These are phyloP conservation scores for Ceratocystis diversiconidia DNA, from an alignment of 2,329 filamentous ascomycete species.

Conservation along the genomic window DNA sequence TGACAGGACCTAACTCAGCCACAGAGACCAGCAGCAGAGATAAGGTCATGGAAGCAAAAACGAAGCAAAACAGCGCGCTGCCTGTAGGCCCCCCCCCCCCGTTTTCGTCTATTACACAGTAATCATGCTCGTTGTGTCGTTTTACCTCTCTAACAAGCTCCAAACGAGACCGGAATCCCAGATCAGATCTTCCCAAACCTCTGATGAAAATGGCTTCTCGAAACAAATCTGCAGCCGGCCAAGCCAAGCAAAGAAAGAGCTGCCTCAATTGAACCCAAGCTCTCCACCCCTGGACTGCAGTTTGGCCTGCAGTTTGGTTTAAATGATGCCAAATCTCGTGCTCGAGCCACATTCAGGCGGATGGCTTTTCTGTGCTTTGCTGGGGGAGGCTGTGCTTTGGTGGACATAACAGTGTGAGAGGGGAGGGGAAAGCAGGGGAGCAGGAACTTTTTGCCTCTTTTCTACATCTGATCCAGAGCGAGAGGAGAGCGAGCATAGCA, in stretches of 20 bases:
- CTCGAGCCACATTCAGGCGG: not conserved
- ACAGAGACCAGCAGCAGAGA: not conserved
- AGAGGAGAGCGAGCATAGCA: too few relatives aligned
- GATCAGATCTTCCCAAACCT: not conserved
- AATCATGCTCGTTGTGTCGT: too few relatives aligned
- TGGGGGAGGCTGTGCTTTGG: not conserved
- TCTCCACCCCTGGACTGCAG: not conserved
- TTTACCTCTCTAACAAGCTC: too few relatives aligned
- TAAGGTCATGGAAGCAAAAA: not conserved
- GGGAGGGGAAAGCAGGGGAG: too few relatives aligned
- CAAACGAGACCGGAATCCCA: not conserved
- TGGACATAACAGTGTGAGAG: too few relatives aligned
- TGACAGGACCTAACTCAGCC: not conserved
- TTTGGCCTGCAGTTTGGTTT: not conserved
- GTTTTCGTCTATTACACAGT: too few relatives aligned
- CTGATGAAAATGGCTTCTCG: not conserved
- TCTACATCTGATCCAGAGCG: too few relatives aligned
- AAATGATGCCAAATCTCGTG: conserved; percentile 3
- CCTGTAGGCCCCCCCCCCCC: too few relatives aligned
- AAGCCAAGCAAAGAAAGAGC: not conserved
- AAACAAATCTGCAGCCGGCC: not conserved
- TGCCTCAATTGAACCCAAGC: not conserved
- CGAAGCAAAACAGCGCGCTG: too few relatives aligned
- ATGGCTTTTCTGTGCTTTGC: not conserved
- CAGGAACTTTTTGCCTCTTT: too few relatives aligned